phyloP scores from a whole-genome alignment of 768 basidiomycete genomes.

The Scleroderma bovista region DNA sequence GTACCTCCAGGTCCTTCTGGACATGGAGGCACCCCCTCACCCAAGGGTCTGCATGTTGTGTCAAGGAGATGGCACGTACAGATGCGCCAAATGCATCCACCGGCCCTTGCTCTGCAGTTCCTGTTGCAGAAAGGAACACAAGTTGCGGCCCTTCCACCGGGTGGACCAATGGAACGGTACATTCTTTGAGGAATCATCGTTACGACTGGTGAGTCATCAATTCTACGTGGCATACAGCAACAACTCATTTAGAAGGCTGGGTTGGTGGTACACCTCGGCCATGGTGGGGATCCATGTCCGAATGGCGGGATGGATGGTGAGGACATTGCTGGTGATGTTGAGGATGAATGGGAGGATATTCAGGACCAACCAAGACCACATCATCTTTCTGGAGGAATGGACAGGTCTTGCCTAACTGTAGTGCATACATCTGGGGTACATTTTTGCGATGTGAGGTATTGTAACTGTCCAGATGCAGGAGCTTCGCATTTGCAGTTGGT shows the following conservation, averaged over 20 bases:
- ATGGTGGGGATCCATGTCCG: not conserved
- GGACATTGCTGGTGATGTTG: not conserved
- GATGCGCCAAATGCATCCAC: too few relatives aligned
- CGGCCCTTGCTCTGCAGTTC: too few relatives aligned
- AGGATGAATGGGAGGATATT: not conserved
- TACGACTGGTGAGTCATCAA: not conserved
- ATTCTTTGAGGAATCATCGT: not conserved
- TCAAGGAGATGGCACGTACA: too few relatives aligned
- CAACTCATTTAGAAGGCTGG: not conserved
- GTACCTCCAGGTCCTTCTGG: too few relatives aligned
- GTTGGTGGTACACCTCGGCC: not conserved
- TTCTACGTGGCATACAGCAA: not conserved
- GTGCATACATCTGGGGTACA: not conserved
- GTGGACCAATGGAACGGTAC: too few relatives aligned
- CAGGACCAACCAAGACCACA: not conserved
- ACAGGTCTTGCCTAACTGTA: not conserved
- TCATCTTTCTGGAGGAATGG: not conserved
- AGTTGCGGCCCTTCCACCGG: too few relatives aligned
- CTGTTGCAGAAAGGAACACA: too few relatives aligned
- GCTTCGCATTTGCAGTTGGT: not conserved
- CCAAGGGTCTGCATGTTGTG: too few relatives aligned
- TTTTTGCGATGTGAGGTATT: not conserved
- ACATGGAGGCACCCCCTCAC: too few relatives aligned
- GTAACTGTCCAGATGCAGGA: not conserved
- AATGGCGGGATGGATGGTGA: not conserved